Base-by-base conservation (phyloP, 73 alveolate genomes). In the Tetrahymena thermophila region DNA sequence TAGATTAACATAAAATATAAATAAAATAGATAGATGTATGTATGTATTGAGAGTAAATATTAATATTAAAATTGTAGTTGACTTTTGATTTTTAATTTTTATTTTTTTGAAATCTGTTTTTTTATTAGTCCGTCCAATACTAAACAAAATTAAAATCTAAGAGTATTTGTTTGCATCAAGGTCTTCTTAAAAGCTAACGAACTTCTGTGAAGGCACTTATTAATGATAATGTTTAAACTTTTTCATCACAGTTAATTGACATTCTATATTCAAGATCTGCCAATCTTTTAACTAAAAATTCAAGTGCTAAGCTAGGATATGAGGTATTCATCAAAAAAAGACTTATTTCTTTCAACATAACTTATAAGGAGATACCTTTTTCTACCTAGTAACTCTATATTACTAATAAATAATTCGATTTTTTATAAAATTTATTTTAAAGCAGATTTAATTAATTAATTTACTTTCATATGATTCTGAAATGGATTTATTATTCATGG, bases 211-310 rank as follows among this genome's bases (percentile, higher is more conserved):
- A 98, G 28, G 97, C 98, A 11, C 99, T 99, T 35, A 98, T 96
- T 40, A 98, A 93, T 9, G 98, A 94, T 7, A 98, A 97, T 25
- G 96, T 57, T 85, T 98, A 97, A 31, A 96, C 96, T 84, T 95
- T 96, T 93, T 98, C 99, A 97, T 93, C 97, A 58, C 98, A 96
- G 19, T 98, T 98, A 13, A 94, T 55, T 35, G 98, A 96, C 16
- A 98, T 85, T 94, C 99, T 93, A 44, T 96, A 95, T 94, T 98
- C 99, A 71, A 98, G 93, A 42, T 98, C 99, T 35, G 98, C 96
- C 96, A 98, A 94, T 43, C 99, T 94, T 83, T 94, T 93, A 15
- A 97, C 96, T 58, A 98, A 31, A 43, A 43, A 84, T 93, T 96
- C 96, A 93, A 94, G 94, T 96, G 93, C 95, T 42, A 95, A 93